phyloP scores from a whole-genome alignment of 1,284 basidiomycete genomes.

The Sutorius eximius region DNA sequence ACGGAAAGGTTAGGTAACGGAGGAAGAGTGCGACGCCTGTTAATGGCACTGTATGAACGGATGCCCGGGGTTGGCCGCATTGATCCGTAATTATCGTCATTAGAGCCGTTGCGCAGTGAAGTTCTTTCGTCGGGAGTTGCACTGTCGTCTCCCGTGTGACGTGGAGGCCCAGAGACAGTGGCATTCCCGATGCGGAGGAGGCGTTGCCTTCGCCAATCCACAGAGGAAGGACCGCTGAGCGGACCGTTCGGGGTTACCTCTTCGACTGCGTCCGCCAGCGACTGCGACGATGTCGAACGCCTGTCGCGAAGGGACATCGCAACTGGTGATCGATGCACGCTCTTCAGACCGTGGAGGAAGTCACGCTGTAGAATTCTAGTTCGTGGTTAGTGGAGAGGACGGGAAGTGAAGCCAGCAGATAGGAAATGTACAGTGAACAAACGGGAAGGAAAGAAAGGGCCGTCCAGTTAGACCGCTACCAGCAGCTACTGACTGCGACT shows the following conservation, averaged over 20 bases:
- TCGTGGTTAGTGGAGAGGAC: background rate
- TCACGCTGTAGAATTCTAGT: background rate
- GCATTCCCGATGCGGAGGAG: conserved; percentile 31
- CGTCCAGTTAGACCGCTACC: background rate
- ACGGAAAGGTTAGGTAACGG: conserved; percentile 10
- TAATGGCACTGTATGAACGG: conserved; percentile 15
- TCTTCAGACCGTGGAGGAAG: background rate
- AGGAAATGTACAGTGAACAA: background rate
- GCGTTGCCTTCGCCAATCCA: conserved; percentile 33
- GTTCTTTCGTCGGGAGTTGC: conserved; percentile 19
- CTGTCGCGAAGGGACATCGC: conserved; percentile 22
- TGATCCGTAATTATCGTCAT: conserved; percentile 21
- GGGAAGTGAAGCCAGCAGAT: background rate
- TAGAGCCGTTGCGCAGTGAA: conserved; percentile 11
- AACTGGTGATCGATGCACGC: background rate
- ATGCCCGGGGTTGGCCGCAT: conserved; percentile 3
- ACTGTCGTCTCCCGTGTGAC: conserved; percentile 1
- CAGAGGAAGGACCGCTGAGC: conserved; percentile 30
- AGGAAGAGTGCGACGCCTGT: conserved; percentile 9
- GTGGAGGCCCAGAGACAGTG: background rate
- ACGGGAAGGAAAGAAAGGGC: no score
- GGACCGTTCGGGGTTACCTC: conserved; percentile 25
- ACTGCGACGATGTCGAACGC: conserved; percentile 24
- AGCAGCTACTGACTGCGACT: background rate
- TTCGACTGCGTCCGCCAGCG: conserved; percentile 12